These are phyloP conservation scores for Aspergillus felis DNA, from an alignment of 2,329 filamentous ascomycete species.

Conservation along the genomic window DNA sequence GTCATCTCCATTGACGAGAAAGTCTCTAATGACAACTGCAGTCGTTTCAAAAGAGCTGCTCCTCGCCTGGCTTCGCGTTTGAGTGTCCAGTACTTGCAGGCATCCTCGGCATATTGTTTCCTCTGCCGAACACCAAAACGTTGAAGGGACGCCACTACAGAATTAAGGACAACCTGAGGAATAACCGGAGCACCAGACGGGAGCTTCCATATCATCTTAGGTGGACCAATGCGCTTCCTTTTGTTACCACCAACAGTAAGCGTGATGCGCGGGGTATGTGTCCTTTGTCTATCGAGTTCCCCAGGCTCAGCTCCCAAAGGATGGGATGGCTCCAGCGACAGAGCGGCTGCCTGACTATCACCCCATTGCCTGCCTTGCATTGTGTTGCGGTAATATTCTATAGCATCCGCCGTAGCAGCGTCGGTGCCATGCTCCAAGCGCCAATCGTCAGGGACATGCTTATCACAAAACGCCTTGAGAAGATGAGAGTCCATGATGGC, in stretches of 20 bases:
- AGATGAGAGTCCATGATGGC: constrained; percentile 76
- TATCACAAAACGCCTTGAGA: constrained; percentile 93
- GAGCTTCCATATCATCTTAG: constrained; percentile 79
- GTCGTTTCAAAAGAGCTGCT: constrained; percentile 83
- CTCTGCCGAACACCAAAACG: constrained; percentile 81
- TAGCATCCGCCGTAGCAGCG: constrained; percentile 73
- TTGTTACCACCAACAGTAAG: constrained; percentile 56
- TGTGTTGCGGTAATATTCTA: constrained; percentile 81
- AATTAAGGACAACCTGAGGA: constrained; percentile 79
- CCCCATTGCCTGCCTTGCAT: constrained; percentile 92
- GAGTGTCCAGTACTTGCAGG: constrained; percentile 95
- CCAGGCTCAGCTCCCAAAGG: constrained; percentile 52
- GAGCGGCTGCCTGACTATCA: constrained; percentile 78
- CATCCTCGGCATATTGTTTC: constrained; percentile 88
- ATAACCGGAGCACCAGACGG: constrained; percentile 94
- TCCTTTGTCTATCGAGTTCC: constrained; percentile 41
- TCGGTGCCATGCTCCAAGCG: constrained; percentile 80
- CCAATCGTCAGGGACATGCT: constrained; percentile 88
- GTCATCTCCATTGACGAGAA: constrained; percentile 98
- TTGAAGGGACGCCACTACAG: constrained; percentile 76
- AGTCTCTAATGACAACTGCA: constrained; percentile 91
- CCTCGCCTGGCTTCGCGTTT: constrained; percentile 91
- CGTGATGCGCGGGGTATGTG: constrained; percentile 47
- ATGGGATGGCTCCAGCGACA: constrained; percentile 72
- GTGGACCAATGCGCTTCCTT: constrained; percentile 50